A percentile compares a stretch with the other conserved stretches of the same genome.
phyloP scores from a whole-genome alignment of 805 yeast species.

The Zygosaccharomyces bailii region DNA sequence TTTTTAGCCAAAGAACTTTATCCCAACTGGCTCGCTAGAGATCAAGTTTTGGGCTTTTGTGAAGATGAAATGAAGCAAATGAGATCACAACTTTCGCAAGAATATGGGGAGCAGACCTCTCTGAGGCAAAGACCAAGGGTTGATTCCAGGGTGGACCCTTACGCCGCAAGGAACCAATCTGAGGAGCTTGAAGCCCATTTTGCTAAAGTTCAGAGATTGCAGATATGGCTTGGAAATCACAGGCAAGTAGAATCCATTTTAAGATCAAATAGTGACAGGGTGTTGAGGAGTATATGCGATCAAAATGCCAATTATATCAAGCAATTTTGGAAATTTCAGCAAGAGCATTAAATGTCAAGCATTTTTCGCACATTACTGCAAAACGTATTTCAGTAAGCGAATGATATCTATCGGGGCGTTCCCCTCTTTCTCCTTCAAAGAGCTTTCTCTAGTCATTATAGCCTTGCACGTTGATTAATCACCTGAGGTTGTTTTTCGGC shows the following conservation, averaged over 20 bases:
- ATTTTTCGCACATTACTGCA: too few species aligned
- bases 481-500: background rate
- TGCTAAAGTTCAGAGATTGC: constrained; percentile 30
- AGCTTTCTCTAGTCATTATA: background rate
- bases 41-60: constrained; percentile 43
- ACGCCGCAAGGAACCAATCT: constrained; percentile 42
- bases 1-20: constrained; percentile 39
- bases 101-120: constrained; percentile 20
- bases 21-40: constrained; percentile 47
- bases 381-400: too few species aligned
- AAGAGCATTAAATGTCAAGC: constrained; percentile 5
- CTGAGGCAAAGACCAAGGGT: constrained; percentile 22
- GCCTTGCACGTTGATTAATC: background rate
- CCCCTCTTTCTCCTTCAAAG: background rate
- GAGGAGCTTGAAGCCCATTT: constrained; percentile 33
- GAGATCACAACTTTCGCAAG: constrained; percentile 33
- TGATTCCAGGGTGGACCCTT: constrained; percentile 47
- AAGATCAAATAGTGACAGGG: constrained; percentile 35
- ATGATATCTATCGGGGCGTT: too few species aligned
- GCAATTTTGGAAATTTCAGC: constrained; percentile 20
- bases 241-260: constrained; percentile 41
- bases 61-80: constrained; percentile 32
- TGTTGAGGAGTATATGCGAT: constrained; percentile 40
- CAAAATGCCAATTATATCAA: constrained; percentile 27
- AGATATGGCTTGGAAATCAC: constrained; percentile 42